Evolutionary conservation across 2,329 filamentous ascomycete species (phyloP).

Genomic region (Pezizomycotina sp.): DNA sequence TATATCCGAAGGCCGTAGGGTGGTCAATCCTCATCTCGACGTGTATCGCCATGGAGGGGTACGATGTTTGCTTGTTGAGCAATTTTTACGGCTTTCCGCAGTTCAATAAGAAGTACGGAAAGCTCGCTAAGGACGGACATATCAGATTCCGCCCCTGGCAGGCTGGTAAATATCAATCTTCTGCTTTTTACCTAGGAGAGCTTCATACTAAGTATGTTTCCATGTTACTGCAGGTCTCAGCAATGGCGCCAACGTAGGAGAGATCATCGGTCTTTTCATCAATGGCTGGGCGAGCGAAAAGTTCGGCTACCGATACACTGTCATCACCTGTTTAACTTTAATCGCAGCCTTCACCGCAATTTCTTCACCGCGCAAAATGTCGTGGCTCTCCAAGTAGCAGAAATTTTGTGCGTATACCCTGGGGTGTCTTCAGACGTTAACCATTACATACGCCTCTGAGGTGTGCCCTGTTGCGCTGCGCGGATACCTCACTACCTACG

Average conservation of each 20-base stretch:
- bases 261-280: conserved; percentile 37
- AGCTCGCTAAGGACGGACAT: conserved; percentile 8
- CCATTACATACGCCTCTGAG: conserved; percentile 32
- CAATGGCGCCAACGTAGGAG: conserved; percentile 31
- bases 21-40: conserved; percentile 82
- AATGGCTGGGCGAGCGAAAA: conserved; percentile 37
- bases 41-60: conserved; percentile 82
- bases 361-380: conserved; percentile 38
- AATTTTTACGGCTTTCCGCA: conserved; percentile 37
- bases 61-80: conserved; percentile 64
- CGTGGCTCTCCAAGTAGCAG: conserved; percentile 34
- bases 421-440: conserved; percentile 36
- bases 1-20: conserved; percentile 72
- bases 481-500: conserved; percentile 55
- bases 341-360: conserved; percentile 36
- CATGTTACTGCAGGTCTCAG: conserved; percentile 12
- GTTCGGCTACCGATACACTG: conserved; percentile 38
- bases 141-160: conserved; percentile 17
- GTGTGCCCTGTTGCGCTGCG: conserved; percentile 57
- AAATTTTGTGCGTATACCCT: conserved; percentile 38
- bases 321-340: conserved; percentile 34
- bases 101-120: conserved; percentile 15
- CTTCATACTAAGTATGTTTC: not conserved
- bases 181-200: not conserved
- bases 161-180: conserved; percentile 6